These are phyloP conservation scores for Candida lessepsii DNA, from an alignment of 805 yeast species.

Conservation along the genomic window DNA sequence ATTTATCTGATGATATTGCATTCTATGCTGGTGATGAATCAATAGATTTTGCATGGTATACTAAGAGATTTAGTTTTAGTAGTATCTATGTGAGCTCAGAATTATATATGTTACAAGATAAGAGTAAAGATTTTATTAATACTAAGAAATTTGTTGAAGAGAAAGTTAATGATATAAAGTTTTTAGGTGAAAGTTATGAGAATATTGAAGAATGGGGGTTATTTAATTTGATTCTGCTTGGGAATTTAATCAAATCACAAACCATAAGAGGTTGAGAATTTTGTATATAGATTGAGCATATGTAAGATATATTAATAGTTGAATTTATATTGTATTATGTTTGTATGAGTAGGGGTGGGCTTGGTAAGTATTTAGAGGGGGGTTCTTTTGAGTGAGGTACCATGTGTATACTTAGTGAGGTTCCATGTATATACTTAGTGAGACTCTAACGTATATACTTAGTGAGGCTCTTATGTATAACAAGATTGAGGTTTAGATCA, in stretches of 20 bases:
- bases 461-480: too few species aligned
- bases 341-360: too few species aligned
- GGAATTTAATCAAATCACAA: slow-evolving; percentile 72
- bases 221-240: slow-evolving; percentile 62
- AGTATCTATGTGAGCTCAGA: slow-evolving; percentile 74
- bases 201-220: slow-evolving; percentile 73
- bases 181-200: slow-evolving; percentile 58
- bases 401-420: too few species aligned
- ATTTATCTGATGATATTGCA: slow-evolving; percentile 79
- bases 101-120: slow-evolving; percentile 76
- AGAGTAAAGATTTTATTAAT: slow-evolving; percentile 49
- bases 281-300: too few species aligned
- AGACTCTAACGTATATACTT: too few species aligned
- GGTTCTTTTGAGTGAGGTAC: too few species aligned
- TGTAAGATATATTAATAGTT: neutral
- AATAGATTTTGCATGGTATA: slow-evolving; percentile 87
- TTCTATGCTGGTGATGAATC: slow-evolving; percentile 76
- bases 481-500: too few species aligned
- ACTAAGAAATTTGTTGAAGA: slow-evolving; percentile 66
- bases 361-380: too few species aligned
- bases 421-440: too few species aligned
- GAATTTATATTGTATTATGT: neutral
- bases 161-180: slow-evolving; percentile 52
- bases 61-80: slow-evolving; percentile 73
- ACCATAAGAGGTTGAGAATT: slow-evolving; percentile 49